Evolutionary conservation across 805 yeast genomes (phyloP).

Genomic region (Kodamaea lidongshanica): DNA sequence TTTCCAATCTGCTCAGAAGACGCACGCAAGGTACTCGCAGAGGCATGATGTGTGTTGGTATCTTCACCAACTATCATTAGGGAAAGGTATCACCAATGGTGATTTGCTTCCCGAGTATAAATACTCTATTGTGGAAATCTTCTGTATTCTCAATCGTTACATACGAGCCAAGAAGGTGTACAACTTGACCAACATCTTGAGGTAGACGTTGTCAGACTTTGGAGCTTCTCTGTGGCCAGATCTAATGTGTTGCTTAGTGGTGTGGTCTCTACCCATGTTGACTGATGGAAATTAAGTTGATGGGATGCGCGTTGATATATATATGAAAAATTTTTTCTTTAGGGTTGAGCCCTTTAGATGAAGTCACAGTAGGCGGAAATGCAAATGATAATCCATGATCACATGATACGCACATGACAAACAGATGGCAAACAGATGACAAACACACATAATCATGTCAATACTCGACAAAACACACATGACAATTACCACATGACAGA

Average conservation of each 20-base stretch:
- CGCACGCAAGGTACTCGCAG: constrained; percentile 33
- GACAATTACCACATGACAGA: no score
- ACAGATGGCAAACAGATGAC: no score
- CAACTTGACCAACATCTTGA: constrained; percentile 94
- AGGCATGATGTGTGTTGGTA: constrained; percentile 8
- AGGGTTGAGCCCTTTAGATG: background rate
- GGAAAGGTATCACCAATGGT: constrained; percentile 3
- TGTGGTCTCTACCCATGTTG: constrained; percentile 95
- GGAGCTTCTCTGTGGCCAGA: constrained; percentile 98
- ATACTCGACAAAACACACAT: no score
- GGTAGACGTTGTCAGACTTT: constrained; percentile 98
- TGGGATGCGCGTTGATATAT: constrained; percentile 1
- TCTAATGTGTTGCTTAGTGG: constrained; percentile 92
- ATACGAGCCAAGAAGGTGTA: constrained; percentile 99
- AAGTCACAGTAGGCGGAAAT: no score
- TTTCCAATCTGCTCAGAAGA: constrained; percentile 40
- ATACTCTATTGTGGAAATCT: constrained; percentile 1
- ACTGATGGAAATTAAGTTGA: constrained; percentile 5
- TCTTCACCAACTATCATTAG: constrained; percentile 8
- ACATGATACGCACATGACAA: no score
- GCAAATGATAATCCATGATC: no score
- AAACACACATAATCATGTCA: no score
- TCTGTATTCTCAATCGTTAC: constrained; percentile 41
- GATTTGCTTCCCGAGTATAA: constrained; percentile 5
- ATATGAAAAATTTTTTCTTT: background rate